Evolutionary conservation across 2,329 filamentous ascomycete species (phyloP), one percentile per base, ranked within the genome.

Genomic region (Penicillium sclerotigenum): DNA sequence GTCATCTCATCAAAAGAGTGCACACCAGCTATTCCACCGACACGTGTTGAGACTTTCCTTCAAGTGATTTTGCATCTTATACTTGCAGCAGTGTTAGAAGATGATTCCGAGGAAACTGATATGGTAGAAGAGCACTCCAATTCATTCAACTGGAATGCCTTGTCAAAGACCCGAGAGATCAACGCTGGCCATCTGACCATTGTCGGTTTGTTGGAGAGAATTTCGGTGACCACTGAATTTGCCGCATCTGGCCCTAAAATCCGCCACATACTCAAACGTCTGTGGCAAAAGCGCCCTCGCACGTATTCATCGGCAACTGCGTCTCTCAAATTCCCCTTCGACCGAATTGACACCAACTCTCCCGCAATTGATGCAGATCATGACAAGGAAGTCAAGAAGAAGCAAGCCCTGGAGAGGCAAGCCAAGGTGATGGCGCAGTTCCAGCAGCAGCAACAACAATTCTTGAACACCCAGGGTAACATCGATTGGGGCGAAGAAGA

Each of bases 391-490:
- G 79, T 85, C 58, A 96, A 93, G 79, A 99, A 97, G 80, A 89
- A 89, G 73, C 90, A 93, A 50, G 94, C 94, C 0, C 77, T 92
- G 38, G 93, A 91, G 65, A 86, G 94, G 22, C 92, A 97, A 73
- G 92, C 92, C 2, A 89, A 86, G 68, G 91, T 99, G 31, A 97
- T 99, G 92, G 94, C 92, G 1, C 91, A 97, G 69, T 97, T 99
- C 75, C 94, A 97, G 71, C 89, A 96, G 70, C 93, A 99, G 69
- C 95, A 97, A 71, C 93, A 95, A 75, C 94, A 86, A 66, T 99
- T 99, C 75, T 79, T 99, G 76, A 88, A 90, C 54, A 94, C 88
- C 61, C 92, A 97, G 72, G 88, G 85, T n/a, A 82, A 87, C 40
- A 83, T 96, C 58, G 89, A 96, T 72, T 96, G 91, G 89, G 91